Evolutionary conservation across 768 basidiomycete species (phyloP), one percentile per base, ranked within the genome.

Genomic region (Austroboletus eburneus): DNA sequence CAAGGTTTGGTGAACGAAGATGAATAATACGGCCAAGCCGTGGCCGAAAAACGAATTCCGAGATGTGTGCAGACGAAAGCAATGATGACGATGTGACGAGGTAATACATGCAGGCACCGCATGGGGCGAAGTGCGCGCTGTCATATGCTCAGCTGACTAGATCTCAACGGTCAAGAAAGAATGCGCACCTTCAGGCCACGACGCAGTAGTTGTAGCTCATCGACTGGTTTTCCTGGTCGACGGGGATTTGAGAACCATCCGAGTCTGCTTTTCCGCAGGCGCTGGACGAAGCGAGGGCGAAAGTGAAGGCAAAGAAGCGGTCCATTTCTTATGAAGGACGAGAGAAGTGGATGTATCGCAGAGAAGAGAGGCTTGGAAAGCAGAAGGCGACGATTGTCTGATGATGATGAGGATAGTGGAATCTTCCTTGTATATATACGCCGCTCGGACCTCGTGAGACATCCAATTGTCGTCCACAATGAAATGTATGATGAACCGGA

Each of bases 181-280:
- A n/a, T 20, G 22, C 59, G 44, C 32, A 64, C 62, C 37, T 10
- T 58, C 57, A 63, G 47, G 38, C 48, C 17, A 62, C 40, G 30
- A 58, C 52, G 20, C 60, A 62, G 17, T 13, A 44, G 12, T 32
- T 32, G 30, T 32, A 18, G 41, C 32, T 42, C 12, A 9, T 36
- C 46, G 37, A 35, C 18, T n/a, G 24, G 22, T 17, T 32, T 32
- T 12, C 10, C 17, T 56, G 17, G 49, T 58, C 39, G 9, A 45
- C 49, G 8, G 57, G 61, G 21, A 55, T 45, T 39, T 54, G 44
- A 3, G 51, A 40, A 13, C 5, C 29, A 5, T 29, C 39, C 20
- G 33, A 23, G 23, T 37, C 50, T 14, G 42, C 23, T 35, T 37
- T 32, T 9, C 9, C 7, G 30, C 43, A 18, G 21, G 34, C 34